Base-by-base conservation (phyloP, 352 stramenopile genomes). In the Phytophthora colocasiae region DNA sequence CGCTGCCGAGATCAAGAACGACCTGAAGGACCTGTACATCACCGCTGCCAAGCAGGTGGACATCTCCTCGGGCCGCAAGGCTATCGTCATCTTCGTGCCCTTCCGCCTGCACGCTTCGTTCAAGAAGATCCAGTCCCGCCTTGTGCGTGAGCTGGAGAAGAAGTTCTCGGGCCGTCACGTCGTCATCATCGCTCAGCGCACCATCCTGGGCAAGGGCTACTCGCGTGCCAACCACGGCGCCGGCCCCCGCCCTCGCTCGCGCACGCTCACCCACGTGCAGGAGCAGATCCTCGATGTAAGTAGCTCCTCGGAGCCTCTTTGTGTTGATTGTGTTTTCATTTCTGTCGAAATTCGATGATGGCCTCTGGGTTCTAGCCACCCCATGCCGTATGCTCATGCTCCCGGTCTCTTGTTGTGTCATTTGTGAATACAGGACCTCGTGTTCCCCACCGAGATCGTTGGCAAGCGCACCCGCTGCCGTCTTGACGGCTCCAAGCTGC, bases 111-210 rank as follows among this genome's bases (percentile, higher is more conserved):
- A 99, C 70, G 97, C 95, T 70, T 87, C 89, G 58, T 99, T 99
- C 92, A 95, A 99, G 84, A 99, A 99, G 90, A 98, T 99, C 77
- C 98, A 99, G 78, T 82, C 88, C 31, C 92, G 94, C 71, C 92
- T 99, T 54, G 97, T 99, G 40, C 95, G 97, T 57, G 98, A 99
- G 85, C 83, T 99, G 47, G 97, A 99, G 90, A 99, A 99, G 95
- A 99, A 99, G 86, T 99, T 99, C 86, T 98, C 73, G 55, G 98
- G 97, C 75, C 89, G 91, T 67, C 96, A 99, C 85, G 97, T 99
- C 40, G 90, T 99, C 68, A 98, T 99, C 80, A 98, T 99, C 71
- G 97, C 96, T 49, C 97, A 99, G 85, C 92, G 98, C 68, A 99
- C 97, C 74, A 99, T 99, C 81, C 91, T 99, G 61, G 96, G 96